Conservation (phyloP, 2,329 filamentous ascomycete species). For the Paecilomyces sp. region DNA sequence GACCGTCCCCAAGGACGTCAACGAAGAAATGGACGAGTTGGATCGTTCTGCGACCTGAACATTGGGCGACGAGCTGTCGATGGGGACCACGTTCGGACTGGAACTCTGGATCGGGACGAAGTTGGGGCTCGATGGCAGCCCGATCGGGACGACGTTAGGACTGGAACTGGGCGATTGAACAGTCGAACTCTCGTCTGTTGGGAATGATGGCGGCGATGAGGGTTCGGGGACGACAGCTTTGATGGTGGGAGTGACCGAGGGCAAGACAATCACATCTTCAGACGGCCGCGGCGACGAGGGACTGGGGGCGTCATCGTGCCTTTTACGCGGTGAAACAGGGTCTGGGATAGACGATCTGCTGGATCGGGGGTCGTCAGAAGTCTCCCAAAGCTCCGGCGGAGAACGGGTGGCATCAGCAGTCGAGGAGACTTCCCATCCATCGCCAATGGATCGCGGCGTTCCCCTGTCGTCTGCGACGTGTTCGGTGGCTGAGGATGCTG, state of each 20-base stretch:
- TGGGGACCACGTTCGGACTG: constrained; percentile 29
- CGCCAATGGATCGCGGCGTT: constrained; percentile 8
- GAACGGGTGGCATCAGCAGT: constrained; percentile 28
- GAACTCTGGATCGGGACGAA: constrained; percentile 32
- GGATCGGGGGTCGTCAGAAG: constrained; percentile 24
- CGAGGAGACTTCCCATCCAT: constrained; percentile 30
- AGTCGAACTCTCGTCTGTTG: not conserved
- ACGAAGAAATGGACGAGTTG: constrained; percentile 31
- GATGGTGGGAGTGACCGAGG: constrained; percentile 27
- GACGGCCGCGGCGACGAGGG: not conserved
- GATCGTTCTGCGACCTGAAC: constrained; percentile 24
- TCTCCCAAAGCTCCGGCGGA: constrained; percentile 30
- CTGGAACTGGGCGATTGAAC: constrained; percentile 23
- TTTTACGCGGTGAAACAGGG: constrained; percentile 8
- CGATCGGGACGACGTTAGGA: constrained; percentile 33
- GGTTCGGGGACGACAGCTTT: constrained; percentile 27
- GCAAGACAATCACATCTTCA: constrained; percentile 26
- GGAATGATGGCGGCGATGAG: constrained; percentile 12
- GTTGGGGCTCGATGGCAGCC: constrained; percentile 33
- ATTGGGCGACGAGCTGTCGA: constrained; percentile 21
- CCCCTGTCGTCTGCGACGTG: constrained; percentile 19
- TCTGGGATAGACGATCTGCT: constrained; percentile 30
- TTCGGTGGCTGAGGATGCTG: constrained; percentile 21
- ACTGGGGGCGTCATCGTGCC: not conserved
- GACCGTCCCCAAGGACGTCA: constrained; percentile 34